phyloP scores from a whole-genome alignment of 208 protist genomes.

The Trypanosoma boissoni region DNA sequence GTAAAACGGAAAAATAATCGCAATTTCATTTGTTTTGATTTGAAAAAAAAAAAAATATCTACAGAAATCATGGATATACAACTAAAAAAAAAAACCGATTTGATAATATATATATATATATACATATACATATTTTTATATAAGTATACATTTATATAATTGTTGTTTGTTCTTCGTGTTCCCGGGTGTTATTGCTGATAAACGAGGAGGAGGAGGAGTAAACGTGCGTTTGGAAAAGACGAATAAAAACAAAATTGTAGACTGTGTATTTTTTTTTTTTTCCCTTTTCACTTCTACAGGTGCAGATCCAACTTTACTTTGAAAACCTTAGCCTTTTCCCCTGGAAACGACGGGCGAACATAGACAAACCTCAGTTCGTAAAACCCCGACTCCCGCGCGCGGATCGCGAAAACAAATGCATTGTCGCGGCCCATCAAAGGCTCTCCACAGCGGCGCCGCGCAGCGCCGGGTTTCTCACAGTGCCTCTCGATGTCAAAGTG shows the following conservation, averaged over 20 bases:
- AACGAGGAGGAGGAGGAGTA: no score
- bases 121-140: not conserved
- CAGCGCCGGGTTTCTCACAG: no score
- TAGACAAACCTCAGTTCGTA: not conserved
- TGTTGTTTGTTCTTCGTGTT: not conserved
- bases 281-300: not conserved
- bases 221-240: not conserved
- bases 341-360: not conserved
- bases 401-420: not conserved
- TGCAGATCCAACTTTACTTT: not conserved
- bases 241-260: not conserved
- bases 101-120: slow-evolving; percentile 4
- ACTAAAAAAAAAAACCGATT: slow-evolving; percentile 4
- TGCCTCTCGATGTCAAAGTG: not conserved
- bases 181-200: no score
- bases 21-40: no score
- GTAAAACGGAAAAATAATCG: no score
- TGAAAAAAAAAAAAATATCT: no score
- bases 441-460: not conserved
- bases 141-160: slow-evolving; percentile 1
- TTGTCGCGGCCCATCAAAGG: not conserved
- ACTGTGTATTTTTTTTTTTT: not conserved
- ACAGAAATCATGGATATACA: not conserved
- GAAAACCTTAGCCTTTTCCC: not conserved
- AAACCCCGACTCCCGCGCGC: not conserved